Conservation (phyloP, 352 stramenopile species). For the Phytophthora fragariaefolia region DNA sequence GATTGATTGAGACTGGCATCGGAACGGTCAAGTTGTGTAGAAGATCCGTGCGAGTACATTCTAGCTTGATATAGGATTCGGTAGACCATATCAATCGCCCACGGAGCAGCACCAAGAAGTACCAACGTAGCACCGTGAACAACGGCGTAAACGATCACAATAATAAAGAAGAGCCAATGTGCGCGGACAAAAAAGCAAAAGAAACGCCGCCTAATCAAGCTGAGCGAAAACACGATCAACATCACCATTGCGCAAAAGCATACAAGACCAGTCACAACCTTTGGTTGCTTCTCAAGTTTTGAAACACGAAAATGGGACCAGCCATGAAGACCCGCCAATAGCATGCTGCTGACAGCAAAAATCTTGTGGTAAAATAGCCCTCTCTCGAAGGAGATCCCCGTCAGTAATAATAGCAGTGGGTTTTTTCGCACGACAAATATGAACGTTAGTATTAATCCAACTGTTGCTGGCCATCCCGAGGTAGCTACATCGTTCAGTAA, state of each 20-base stretch:
- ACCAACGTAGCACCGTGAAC: conserved; percentile 40
- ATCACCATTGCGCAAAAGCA: conserved; percentile 27
- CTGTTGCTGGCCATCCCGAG: conserved; percentile 19
- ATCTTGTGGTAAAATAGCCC: conserved; percentile 51
- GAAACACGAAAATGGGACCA: conserved; percentile 26
- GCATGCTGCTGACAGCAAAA: conserved; percentile 27
- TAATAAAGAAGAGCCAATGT: conserved; percentile 50
- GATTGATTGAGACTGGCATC: not conserved
- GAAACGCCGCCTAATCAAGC: conserved; percentile 37
- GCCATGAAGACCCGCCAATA: conserved; percentile 35
- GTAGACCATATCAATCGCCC: conserved; percentile 36
- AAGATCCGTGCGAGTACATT: conserved; percentile 5
- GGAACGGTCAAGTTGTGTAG: not conserved
- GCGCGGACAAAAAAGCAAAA: conserved; percentile 53
- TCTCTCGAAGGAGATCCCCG: conserved; percentile 46
- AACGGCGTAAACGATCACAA: conserved; percentile 35
- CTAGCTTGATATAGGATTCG: conserved; percentile 20
- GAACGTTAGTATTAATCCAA: conserved; percentile 38
- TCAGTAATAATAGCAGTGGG: conserved; percentile 36
- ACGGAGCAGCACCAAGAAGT: conserved; percentile 28
- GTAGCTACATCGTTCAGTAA: not conserved
- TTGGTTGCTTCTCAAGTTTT: not conserved
- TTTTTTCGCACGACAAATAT: conserved; percentile 48
- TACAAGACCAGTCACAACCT: conserved; percentile 14
- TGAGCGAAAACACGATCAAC: conserved; percentile 33